phyloP scores from a whole-genome alignment of 768 basidiomycete genomes.

The Phlegmacium glaucopus region DNA sequence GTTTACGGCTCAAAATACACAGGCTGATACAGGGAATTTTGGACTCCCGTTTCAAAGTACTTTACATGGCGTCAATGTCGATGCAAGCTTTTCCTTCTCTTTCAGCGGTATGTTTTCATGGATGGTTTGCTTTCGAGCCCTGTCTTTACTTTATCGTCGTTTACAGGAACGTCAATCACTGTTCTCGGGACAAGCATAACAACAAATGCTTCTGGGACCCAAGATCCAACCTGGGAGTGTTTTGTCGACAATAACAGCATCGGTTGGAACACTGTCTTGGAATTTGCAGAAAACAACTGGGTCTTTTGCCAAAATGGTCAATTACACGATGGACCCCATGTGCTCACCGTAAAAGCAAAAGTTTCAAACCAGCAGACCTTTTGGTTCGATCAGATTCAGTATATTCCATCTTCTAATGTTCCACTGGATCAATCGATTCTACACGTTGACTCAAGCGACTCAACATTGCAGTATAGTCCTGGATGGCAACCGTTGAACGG shows the following conservation, averaged over 20 bases:
- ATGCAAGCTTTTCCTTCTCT: constrained; percentile 14
- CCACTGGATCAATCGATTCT: constrained; percentile 14
- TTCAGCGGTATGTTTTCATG: constrained; percentile 9
- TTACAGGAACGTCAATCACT: constrained; percentile 8
- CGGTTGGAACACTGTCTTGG: constrained; percentile 2
- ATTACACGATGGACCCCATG: constrained; percentile 18
- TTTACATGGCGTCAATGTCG: constrained; percentile 13
- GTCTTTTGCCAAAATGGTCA: constrained; percentile 14
- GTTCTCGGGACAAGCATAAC: constrained; percentile 19
- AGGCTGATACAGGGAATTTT: constrained; percentile 10
- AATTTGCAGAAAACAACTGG: constrained; percentile 16
- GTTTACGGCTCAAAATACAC: constrained; percentile 9
- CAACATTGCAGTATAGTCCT: constrained; percentile 15
- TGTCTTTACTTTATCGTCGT: background rate
- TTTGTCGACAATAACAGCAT: constrained; percentile 20
- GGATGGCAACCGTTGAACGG: constrained; percentile 16
- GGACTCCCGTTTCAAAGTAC: constrained; percentile 17
- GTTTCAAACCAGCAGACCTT: constrained; percentile 18
- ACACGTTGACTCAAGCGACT: constrained; percentile 12
- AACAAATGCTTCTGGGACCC: constrained; percentile 4
- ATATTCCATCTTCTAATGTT: constrained; percentile 14
- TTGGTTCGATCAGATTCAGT: constrained; percentile 26
- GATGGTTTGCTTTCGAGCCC: constrained; percentile 8
- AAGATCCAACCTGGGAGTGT: constrained; percentile 24
- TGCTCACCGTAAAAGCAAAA: constrained; percentile 20